Percentiles rank a stretch among this genome's conserved stretches.
Evolutionary conservation across 169 alveolate genomes (phyloP).

Genomic region (Plasmodium vivax): DNA sequence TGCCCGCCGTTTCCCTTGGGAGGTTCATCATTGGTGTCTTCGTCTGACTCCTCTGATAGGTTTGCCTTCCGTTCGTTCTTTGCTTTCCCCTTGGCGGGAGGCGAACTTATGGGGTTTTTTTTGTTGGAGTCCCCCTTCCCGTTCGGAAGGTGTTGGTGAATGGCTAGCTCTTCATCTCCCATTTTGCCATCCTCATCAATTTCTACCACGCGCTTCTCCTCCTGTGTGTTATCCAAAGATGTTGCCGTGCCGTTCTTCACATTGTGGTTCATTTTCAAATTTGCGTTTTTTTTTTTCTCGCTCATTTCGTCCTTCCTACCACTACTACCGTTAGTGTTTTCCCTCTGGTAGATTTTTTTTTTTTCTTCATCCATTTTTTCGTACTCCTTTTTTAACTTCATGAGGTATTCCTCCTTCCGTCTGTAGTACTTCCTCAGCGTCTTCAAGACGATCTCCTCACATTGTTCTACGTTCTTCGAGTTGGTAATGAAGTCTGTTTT

Average conservation of each 20-base stretch:
- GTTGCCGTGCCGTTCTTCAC: background rate
- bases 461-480: conserved; percentile 80
- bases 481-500: conserved; percentile 95
- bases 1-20: conserved; percentile 86
- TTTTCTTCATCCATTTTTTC: conserved; percentile 81
- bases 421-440: conserved; percentile 81
- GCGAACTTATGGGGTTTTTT: background rate
- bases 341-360: conserved; percentile 73
- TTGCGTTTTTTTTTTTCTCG: conserved; percentile 41
- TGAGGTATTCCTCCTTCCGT: conserved; percentile 84
- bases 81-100: background rate
- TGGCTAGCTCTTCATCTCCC: conserved; percentile 14
- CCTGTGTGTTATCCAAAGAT: background rate
- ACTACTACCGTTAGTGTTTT: conserved; percentile 45
- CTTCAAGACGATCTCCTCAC: conserved; percentile 77
- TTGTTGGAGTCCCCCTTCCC: background rate
- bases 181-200: conserved; percentile 31
- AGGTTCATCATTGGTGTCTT: conserved; percentile 19
- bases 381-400: conserved; percentile 77
- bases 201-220: conserved; percentile 17
- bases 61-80: conserved; percentile 4
- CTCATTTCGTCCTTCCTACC: conserved; percentile 44
- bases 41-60: conserved; percentile 16
- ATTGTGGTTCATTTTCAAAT: background rate
- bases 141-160: background rate